A percentile compares a stretch with the other conserved stretches of the same genome.
phyloP scores from a whole-genome alignment of 2,329 filamentous ascomycete genomes.

The Tolypocladium paradoxum region DNA sequence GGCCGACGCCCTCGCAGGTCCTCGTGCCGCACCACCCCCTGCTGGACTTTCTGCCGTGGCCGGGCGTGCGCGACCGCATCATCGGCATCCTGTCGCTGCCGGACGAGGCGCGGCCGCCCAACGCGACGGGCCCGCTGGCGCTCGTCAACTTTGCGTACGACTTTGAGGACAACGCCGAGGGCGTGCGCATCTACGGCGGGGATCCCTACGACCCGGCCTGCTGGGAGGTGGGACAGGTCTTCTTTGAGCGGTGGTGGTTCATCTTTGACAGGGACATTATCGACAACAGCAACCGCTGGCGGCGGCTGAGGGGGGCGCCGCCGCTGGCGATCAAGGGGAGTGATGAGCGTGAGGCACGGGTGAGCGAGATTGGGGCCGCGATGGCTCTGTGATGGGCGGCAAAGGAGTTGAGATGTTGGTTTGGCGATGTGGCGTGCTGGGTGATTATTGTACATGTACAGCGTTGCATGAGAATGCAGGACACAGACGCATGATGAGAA shows the following conservation, averaged over 20 bases:
- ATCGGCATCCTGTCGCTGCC: conserved; percentile 42
- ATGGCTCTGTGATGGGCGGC: not conserved
- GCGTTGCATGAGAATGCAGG: too few species aligned
- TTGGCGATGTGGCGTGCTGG: not conserved
- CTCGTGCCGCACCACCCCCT: conserved; percentile 44
- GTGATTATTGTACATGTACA: not conserved
- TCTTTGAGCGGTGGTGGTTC: conserved; percentile 52
- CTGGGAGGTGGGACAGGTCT: conserved; percentile 49
- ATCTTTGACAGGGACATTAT: conserved; percentile 42
- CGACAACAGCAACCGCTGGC: conserved; percentile 41
- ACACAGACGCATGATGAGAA: too few species aligned
- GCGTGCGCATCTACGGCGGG: conserved; percentile 35
- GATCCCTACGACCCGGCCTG: conserved; percentile 35
- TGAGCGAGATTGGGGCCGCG: not conserved
- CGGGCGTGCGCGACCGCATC: conserved; percentile 38
- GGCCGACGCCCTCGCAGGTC: conserved; percentile 38
- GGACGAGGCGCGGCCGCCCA: conserved; percentile 32
- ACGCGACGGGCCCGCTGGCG: conserved; percentile 33
- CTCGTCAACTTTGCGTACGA: conserved; percentile 44
- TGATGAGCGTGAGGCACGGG: not conserved
- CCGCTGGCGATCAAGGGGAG: conserved; percentile 10
- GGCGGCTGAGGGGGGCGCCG: conserved; percentile 33
- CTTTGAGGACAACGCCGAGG: conserved; percentile 43
- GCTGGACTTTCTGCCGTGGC: conserved; percentile 49
- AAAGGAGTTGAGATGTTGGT: not conserved